Percentiles rank a stretch among this genome's conserved stretches.
Conservation (phyloP, 2,329 filamentous ascomycete genomes). For the Neopestalotiopsis sp. region DNA sequence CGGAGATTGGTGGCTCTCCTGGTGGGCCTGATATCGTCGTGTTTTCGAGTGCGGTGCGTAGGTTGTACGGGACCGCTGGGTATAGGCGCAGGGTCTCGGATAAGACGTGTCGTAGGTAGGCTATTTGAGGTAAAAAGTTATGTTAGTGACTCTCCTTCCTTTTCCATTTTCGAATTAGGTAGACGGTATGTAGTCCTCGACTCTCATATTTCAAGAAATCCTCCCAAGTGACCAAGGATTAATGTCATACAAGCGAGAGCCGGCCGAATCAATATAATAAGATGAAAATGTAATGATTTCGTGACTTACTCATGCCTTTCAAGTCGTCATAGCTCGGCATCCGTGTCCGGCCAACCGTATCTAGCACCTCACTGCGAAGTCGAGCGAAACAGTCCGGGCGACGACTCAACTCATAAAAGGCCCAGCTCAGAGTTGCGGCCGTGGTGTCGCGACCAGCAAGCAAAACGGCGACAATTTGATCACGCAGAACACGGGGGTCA, state of each 20-base stretch:
- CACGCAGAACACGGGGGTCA: conserved; percentile 67
- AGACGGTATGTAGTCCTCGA: no score
- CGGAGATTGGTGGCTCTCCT: conserved; percentile 44
- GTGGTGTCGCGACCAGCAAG: conserved; percentile 77
- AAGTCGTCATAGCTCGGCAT: conserved; percentile 66
- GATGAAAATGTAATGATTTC: no score
- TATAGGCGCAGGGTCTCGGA: conserved; percentile 50
- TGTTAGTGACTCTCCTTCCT: background rate
- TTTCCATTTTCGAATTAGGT: no score
- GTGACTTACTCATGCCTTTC: conserved; percentile 62
- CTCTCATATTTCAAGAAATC: no score
- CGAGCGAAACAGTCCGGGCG: conserved; percentile 62
- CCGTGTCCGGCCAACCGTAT: conserved; percentile 56
- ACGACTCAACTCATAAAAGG: conserved; percentile 69
- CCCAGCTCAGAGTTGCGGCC: conserved; percentile 70
- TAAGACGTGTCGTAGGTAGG: conserved; percentile 64
- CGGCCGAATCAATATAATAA: no score
- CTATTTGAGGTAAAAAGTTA: background rate
- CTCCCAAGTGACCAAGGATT: no score
- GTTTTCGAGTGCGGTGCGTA: conserved; percentile 29
- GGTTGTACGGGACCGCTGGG: conserved; percentile 66
- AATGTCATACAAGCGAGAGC: no score
- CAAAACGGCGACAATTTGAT: conserved; percentile 76
- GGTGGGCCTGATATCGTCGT: conserved; percentile 30
- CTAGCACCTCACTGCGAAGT: conserved; percentile 65